Evolutionary conservation across 2,329 filamentous ascomycete species (phyloP).

Genomic region (Shiraia bambusicola): DNA sequence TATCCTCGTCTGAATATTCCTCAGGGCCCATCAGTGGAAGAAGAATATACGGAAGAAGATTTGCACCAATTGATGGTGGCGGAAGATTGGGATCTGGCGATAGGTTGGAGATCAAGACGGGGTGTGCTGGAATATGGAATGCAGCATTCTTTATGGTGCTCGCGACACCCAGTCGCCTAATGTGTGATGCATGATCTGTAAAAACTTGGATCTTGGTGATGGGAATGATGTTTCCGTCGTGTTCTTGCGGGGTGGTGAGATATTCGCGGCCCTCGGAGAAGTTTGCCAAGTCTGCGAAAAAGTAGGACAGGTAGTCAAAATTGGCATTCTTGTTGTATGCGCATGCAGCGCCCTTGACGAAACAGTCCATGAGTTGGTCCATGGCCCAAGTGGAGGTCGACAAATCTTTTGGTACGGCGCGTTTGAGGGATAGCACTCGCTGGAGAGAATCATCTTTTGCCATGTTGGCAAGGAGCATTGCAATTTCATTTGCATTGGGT

Average conservation of each 20-base stretch:
- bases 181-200: constrained; percentile 81
- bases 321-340: constrained; percentile 81
- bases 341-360: constrained; percentile 86
- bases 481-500: constrained; percentile 76
- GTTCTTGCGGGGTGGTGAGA: constrained; percentile 71
- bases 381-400: constrained; percentile 72
- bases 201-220: constrained; percentile 92
- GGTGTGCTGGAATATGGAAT: constrained; percentile 76
- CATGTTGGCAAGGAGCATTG: constrained; percentile 92
- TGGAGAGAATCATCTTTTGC: constrained; percentile 76
- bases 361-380: constrained; percentile 92
- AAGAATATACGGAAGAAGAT: constrained; percentile 84
- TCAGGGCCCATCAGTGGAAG: constrained; percentile 86
- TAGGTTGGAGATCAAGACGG: constrained; percentile 60
- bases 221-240: constrained; percentile 78
- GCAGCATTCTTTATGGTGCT: constrained; percentile 92
- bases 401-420: constrained; percentile 68
- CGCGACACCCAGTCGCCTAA: constrained; percentile 90
- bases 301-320: constrained; percentile 90
- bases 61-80: constrained; percentile 64
- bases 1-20: constrained; percentile 85
- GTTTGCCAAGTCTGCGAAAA: constrained; percentile 89
- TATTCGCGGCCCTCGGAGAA: constrained; percentile 73
- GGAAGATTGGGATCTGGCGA: constrained; percentile 33
- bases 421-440: constrained; percentile 67